phyloP scores from a whole-genome alignment of 169 alveolate genomes.

The Plasmodium knowlesi region DNA sequence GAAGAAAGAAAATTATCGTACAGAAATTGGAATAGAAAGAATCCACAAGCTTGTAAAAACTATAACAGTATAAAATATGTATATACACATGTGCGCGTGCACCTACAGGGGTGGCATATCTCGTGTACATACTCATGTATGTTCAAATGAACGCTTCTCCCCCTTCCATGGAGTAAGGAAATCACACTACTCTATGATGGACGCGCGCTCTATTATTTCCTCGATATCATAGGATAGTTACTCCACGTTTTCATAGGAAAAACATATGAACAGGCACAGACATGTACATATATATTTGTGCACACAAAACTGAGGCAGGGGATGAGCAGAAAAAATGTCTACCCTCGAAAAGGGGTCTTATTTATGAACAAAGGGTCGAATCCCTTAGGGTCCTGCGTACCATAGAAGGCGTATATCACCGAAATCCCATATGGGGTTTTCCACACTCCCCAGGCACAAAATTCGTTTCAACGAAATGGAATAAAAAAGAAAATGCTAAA shows the following conservation, averaged over 20 bases:
- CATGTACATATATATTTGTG: not conserved
- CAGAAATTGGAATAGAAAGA: not conserved
- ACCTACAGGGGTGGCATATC: not conserved
- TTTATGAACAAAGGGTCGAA: not conserved
- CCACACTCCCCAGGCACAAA: not conserved
- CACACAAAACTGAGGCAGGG: not conserved
- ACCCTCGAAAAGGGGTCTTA: not conserved
- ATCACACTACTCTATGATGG: not conserved
- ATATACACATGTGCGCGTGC: not conserved
- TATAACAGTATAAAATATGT: not conserved
- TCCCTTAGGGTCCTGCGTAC: not conserved
- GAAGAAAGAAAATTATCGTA: not conserved
- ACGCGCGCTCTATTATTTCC: not conserved
- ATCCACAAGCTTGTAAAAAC: not conserved
- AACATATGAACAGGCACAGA: not conserved
- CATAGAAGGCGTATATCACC: not conserved
- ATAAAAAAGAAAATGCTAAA: not conserved
- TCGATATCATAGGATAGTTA: not conserved
- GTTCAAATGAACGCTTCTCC: not conserved
- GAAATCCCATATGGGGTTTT: not conserved
- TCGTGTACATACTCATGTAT: not conserved
- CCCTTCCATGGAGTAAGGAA: not conserved
- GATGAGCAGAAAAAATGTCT: not conserved
- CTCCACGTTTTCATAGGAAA: not conserved
- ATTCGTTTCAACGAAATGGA: not conserved